phyloP scores from a whole-genome alignment of 345 rosid genomes.

The Populus euphratica region DNA sequence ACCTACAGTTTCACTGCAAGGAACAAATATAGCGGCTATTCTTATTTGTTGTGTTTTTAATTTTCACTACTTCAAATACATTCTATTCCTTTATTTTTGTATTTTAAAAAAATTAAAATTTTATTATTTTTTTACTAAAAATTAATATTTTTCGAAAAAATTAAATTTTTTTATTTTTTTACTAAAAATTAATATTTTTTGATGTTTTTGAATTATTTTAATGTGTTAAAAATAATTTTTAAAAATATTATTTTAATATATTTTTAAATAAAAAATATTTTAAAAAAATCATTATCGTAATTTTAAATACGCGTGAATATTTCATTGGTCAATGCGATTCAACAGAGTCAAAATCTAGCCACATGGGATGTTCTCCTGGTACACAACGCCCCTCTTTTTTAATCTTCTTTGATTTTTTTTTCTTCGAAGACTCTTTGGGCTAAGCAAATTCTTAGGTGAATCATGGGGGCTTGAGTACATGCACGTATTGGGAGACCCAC shows the following conservation, averaged over 20 bases:
- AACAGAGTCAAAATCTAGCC: constrained; percentile 39
- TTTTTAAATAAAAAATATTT: too few relatives aligned
- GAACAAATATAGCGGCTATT: neutral
- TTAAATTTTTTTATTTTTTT: too few relatives aligned
- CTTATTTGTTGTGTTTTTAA: neutral
- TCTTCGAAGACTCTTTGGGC: neutral
- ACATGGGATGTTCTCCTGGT: constrained; percentile 40
- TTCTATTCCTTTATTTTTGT: neutral
- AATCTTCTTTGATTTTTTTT: neutral
- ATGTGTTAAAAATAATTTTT: too few relatives aligned
- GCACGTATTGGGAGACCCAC: constrained; percentile 37
- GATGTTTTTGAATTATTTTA: too few relatives aligned
- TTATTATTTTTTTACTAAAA: too few relatives aligned
- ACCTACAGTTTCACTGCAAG: neutral
- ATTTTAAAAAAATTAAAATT: too few relatives aligned
- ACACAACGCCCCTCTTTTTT: constrained; percentile 25
- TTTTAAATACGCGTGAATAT: neutral
- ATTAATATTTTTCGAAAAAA: too few relatives aligned
- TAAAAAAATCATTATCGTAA: too few relatives aligned
- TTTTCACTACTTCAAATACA: neutral
- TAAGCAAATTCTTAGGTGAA: constrained; percentile 5
- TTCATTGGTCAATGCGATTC: constrained; percentile 32
- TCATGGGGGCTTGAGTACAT: constrained; percentile 39
- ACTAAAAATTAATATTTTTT: too few relatives aligned
- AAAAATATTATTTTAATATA: too few relatives aligned